Percentiles rank a stretch among this genome's conserved stretches.
These are phyloP conservation scores for Heterobasidion irregulare DNA, from an alignment of 1,284 basidiomycete genomes.

Conservation along the genomic window DNA sequence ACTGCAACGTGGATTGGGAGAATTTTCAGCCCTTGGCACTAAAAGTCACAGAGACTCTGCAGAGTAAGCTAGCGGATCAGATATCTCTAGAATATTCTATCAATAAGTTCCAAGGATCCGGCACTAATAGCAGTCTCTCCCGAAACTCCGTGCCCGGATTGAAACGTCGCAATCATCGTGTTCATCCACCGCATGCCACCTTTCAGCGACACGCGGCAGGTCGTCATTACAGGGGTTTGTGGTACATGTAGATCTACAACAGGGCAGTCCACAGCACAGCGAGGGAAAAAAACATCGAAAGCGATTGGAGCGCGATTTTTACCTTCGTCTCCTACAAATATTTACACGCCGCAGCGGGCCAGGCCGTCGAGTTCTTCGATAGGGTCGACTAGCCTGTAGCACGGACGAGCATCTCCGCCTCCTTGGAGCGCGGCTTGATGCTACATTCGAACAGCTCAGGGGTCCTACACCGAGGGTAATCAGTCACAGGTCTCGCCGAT, in stretches of 20 bases:
- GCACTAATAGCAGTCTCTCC: neutral
- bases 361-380: too few species aligned
- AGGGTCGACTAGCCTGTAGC: constrained; percentile 2
- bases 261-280: neutral
- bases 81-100: too few species aligned
- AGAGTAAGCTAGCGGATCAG: too few species aligned
- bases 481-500: too few species aligned
- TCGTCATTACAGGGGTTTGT: neutral
- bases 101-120: too few species aligned
- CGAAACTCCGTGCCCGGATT: neutral
- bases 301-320: neutral
- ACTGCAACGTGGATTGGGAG: too few species aligned
- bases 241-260: neutral
- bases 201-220: neutral
- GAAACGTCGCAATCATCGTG: neutral
- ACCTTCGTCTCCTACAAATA: too few species aligned
- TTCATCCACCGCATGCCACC: neutral
- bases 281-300: neutral
- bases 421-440: constrained; percentile 11
- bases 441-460: constrained; percentile 11
- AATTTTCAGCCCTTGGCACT: too few species aligned
- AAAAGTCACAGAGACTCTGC: too few species aligned
- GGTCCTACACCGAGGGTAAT: constrained; percentile 1
- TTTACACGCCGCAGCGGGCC: too few species aligned
- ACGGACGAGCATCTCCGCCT: constrained; percentile 9